These are phyloP conservation scores for Trichophyton benhamiae DNA, from an alignment of 2,329 filamentous ascomycete species.

Conservation along the genomic window DNA sequence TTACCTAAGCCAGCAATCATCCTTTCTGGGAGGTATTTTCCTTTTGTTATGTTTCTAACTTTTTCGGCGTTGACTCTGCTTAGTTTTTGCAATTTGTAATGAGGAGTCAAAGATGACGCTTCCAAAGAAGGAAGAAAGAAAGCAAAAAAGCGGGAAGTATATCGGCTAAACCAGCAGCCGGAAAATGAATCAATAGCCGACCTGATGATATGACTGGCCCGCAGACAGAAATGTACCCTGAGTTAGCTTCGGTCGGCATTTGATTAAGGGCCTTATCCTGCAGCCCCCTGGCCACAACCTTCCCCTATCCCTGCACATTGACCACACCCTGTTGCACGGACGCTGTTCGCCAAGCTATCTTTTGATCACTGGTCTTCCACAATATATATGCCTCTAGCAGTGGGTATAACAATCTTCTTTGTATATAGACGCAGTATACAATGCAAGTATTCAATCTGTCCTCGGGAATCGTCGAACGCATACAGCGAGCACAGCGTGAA, in stretches of 20 bases:
- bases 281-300: conserved; percentile 2
- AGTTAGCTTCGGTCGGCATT: not conserved
- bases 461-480: not conserved
- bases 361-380: not conserved
- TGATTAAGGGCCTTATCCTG: not conserved
- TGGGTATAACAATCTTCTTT: not conserved
- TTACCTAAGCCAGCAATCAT: not conserved
- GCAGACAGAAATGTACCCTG: not conserved
- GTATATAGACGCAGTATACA: too few relatives aligned
- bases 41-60: not conserved
- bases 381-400: not conserved
- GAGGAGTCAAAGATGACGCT: not conserved
- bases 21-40: not conserved
- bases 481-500: not conserved
- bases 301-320: not conserved
- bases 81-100: conserved; percentile 2
- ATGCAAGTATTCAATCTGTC: not conserved
- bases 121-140: not conserved
- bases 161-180: not conserved
- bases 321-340: conserved; percentile 4
- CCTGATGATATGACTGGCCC: not conserved
- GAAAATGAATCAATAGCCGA: conserved; percentile 4
- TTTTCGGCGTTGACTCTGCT: not conserved
- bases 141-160: not conserved
- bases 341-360: not conserved